phyloP scores from a whole-genome alignment of 2,329 filamentous ascomycete species.

The Juglanconis sp. region DNA sequence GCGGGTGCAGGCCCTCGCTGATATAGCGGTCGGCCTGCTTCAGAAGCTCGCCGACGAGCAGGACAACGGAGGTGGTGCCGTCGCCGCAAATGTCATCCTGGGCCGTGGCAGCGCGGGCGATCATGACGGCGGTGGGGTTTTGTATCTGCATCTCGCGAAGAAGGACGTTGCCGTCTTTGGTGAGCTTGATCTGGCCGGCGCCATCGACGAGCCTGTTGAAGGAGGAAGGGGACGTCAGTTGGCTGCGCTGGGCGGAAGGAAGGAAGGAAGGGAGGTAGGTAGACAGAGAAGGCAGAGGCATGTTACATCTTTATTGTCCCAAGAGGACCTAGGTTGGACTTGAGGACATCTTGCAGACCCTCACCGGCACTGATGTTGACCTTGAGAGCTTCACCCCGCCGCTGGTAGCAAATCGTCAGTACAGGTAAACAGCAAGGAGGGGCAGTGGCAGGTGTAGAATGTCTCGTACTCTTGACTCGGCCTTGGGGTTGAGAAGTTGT shows the following conservation, averaged over 20 bases:
- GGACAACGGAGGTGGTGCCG: constrained; percentile 92
- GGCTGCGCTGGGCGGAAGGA: not conserved
- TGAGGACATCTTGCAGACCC: constrained; percentile 88
- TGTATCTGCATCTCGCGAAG: constrained; percentile 87
- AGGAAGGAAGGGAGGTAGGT: not conserved
- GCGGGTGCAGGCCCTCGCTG: constrained; percentile 90
- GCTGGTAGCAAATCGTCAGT: constrained; percentile 49
- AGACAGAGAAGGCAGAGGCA: constrained; percentile 3
- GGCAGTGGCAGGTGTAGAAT: constrained; percentile 21
- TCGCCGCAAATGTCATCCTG: constrained; percentile 99
- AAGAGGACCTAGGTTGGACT: constrained; percentile 89
- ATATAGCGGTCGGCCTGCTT: constrained; percentile 98
- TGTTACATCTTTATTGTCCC: constrained; percentile 92
- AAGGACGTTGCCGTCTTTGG: constrained; percentile 94
- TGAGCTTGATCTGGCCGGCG: constrained; percentile 90
- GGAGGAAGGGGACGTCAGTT: constrained; percentile 14
- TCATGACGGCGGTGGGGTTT: constrained; percentile 92
- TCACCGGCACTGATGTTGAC: constrained; percentile 98
- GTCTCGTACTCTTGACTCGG: constrained; percentile 82
- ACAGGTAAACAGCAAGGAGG: constrained; percentile 38
- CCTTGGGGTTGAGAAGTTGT: constrained; percentile 97
- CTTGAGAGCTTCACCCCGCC: constrained; percentile 91
- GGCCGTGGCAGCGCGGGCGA: constrained; percentile 81
- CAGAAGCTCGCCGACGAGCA: constrained; percentile 91
- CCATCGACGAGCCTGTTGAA: constrained; percentile 62